Percentiles rank a stretch among this genome's conserved stretches.
Evolutionary conservation across 176 grass and related monocot species (phyloP).

Genomic region (Panicum miliaceum): DNA sequence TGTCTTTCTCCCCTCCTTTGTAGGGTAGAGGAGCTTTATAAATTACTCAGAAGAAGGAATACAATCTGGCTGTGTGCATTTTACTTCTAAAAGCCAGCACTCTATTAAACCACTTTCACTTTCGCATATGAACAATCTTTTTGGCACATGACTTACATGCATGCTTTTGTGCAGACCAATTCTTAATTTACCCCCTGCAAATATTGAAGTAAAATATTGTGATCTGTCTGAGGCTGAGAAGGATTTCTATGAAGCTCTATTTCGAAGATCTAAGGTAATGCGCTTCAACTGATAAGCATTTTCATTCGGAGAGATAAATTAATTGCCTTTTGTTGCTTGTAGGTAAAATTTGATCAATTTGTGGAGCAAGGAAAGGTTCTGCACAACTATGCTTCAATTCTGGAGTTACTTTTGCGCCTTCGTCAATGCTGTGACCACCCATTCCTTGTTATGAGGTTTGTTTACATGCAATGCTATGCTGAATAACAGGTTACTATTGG

Average conservation of each 20-base stretch:
- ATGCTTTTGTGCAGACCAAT: constrained; percentile 74
- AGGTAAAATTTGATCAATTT: constrained; percentile 99
- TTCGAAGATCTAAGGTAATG: constrained; percentile 80
- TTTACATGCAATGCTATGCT: constrained; percentile 23
- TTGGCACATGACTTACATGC: constrained; percentile 4
- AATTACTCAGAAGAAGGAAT: background rate
- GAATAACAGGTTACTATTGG: background rate
- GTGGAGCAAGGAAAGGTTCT: constrained; percentile 97
- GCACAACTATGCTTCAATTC: constrained; percentile 98
- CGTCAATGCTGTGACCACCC: constrained; percentile 99
- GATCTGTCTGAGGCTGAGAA: constrained; percentile 87
- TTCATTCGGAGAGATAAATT: constrained; percentile 35
- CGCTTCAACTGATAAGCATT: constrained; percentile 19
- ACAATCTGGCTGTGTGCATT: background rate
- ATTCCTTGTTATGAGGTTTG: constrained; percentile 96
- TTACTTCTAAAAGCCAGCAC: background rate
- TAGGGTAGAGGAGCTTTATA: background rate
- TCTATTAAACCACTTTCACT: background rate
- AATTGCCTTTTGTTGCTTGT: constrained; percentile 28
- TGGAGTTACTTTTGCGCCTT: constrained; percentile 96
- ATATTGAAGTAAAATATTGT: constrained; percentile 91
- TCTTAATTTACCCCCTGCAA: constrained; percentile 80
- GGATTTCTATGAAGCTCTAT: constrained; percentile 97
- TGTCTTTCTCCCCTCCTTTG: background rate
- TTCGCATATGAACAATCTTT: background rate